These are phyloP conservation scores for Talaromyces marneffei DNA, from an alignment of 2,329 filamentous ascomycete species.

Conservation along the genomic window DNA sequence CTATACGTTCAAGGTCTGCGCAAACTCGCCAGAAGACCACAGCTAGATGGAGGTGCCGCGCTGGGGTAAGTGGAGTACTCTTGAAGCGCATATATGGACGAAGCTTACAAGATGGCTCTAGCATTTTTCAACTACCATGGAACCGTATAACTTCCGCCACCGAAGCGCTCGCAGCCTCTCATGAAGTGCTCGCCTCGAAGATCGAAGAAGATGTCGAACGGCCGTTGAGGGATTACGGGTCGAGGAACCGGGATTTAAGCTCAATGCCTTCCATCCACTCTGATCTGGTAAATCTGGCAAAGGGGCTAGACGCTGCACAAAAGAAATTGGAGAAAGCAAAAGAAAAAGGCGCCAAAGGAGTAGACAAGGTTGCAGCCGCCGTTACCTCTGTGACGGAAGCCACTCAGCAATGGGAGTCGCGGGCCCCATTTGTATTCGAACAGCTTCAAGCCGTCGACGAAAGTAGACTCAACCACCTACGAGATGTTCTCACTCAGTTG, in stretches of 20 bases:
- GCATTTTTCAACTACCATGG: constrained; percentile 88
- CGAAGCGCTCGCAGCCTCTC: constrained; percentile 74
- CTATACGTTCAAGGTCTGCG: constrained; percentile 75
- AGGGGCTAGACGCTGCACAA: constrained; percentile 76
- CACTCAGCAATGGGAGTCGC: constrained; percentile 83
- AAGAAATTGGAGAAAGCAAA: constrained; percentile 79
- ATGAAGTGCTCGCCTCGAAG: constrained; percentile 70
- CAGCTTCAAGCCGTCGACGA: constrained; percentile 87
- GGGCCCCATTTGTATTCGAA: constrained; percentile 92
- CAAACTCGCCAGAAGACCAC: constrained; percentile 69
- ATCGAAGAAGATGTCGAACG: constrained; percentile 85
- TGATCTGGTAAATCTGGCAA: constrained; percentile 74
- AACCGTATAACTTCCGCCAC: constrained; percentile 75
- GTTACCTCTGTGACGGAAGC: constrained; percentile 68
- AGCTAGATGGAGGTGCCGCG: constrained; percentile 70
- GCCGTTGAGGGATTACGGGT: constrained; percentile 70
- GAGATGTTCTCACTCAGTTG: constrained; percentile 85
- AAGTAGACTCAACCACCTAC: constrained; percentile 77
- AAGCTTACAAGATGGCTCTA: constrained; percentile 33
- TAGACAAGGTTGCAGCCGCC: constrained; percentile 71
- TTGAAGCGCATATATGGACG: background rate
- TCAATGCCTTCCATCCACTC: constrained; percentile 74
- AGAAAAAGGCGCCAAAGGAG: constrained; percentile 67
- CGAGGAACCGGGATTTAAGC: constrained; percentile 67
- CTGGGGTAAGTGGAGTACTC: constrained; percentile 67